A percentile compares a stretch with the other conserved stretches of the same genome.
Conservation (phyloP, 768 basidiomycete genomes). For the Suillus subalutaceus region DNA sequence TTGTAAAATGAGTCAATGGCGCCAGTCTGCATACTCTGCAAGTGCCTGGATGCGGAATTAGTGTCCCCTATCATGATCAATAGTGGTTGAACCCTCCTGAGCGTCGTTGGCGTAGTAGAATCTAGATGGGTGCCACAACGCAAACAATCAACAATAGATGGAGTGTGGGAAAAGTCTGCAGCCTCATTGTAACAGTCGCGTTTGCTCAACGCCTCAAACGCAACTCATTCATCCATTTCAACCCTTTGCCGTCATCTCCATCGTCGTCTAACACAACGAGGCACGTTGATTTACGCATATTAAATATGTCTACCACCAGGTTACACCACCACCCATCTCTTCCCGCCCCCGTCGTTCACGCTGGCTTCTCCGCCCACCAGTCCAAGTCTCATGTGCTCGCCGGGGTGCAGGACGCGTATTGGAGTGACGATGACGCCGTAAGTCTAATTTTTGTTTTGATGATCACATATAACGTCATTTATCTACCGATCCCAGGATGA, state of each 20-base stretch:
- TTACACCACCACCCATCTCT: constrained; percentile 64
- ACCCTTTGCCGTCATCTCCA: constrained; percentile 16
- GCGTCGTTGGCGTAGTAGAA: no score
- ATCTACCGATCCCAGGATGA: constrained; percentile 71
- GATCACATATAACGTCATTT: constrained; percentile 18
- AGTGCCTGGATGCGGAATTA: background rate
- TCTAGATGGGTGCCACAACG: background rate
- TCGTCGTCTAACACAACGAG: constrained; percentile 18
- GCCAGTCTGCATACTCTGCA: background rate
- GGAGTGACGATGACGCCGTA: constrained; percentile 91
- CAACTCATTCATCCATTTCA: constrained; percentile 8
- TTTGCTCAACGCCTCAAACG: constrained; percentile 7
- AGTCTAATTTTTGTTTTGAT: constrained; percentile 29
- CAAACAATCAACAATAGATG: constrained; percentile 4
- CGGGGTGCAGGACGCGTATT: constrained; percentile 94
- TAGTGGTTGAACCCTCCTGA: no score
- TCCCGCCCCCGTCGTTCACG: constrained; percentile 74
- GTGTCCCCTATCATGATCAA: background rate
- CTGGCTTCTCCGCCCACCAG: constrained; percentile 70
- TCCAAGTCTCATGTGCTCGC: constrained; percentile 87
- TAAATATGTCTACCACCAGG: constrained; percentile 55
- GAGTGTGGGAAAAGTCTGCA: constrained; percentile 5
- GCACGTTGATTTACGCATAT: background rate
- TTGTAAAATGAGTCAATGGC: no score
- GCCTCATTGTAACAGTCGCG: constrained; percentile 8